Base-by-base conservation (phyloP, 495 filamentous ascomycete species). In the Neurospora sp. region DNA sequence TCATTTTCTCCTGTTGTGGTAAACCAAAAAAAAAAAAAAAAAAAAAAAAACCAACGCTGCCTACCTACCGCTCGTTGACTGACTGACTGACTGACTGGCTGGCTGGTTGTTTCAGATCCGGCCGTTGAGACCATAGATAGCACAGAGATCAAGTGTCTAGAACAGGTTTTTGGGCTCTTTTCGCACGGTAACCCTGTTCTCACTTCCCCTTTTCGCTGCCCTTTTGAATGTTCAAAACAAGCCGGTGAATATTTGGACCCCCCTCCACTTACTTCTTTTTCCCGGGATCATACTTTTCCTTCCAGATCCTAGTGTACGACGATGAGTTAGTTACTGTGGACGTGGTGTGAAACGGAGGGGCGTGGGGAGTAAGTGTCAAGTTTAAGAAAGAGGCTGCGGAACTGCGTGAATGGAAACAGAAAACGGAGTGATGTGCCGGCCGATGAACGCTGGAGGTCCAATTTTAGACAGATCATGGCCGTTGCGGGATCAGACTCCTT, bases 241-340 rank as follows among this genome's bases (percentile, higher is more conserved):
- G 7, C 14, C 2, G 14, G 18, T 16, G 14, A 66, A 35, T 35
- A 16, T 8, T 37, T 18, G 14, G 54, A 59, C 35, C 44, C 40
- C 41, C 41, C 71, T 66, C 11, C 37, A 5, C 48, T 62, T 70
- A 70, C 74, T 82, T 82, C 75, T 83, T 84, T 76, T 84, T 84
- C 81, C 79, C 91, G 85, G 75, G 93, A 79, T 92, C 89, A 82
- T 97, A 97, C 82, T 97, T 97, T 69, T 95, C 92, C 80, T 97
- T 97, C 94, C 94, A 97, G 75, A 97, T 97, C 94, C 94, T 97
- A 78, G 54, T 66, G 54, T 66, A 35, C 14, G 54, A 66, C 54
- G 54, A 37, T 6, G 14, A 6, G 14, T 66, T 66, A 66, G 54
- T 37, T 3, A 37, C 14, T 35, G 7, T 66, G 27, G 54, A 18